Conservation (phyloP, 164 flowering plant genomes). For the Annona squamosa region DNA sequence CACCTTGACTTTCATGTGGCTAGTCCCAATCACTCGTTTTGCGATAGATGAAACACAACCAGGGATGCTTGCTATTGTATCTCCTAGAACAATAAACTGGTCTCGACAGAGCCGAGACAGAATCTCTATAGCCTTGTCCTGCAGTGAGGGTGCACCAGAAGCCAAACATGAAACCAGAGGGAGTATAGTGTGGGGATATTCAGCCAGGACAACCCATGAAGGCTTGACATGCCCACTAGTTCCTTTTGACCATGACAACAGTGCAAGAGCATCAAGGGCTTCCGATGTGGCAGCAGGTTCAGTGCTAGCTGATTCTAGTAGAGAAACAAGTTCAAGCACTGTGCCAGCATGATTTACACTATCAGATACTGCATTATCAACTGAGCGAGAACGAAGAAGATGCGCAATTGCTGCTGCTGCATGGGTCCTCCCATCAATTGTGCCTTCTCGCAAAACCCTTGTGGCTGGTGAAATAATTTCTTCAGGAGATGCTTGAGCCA, state of each 20-base stretch:
- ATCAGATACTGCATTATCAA: conserved; percentile 58
- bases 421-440: conserved; percentile 67
- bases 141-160: conserved; percentile 57
- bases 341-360: conserved; percentile 80
- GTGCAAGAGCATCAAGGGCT: conserved; percentile 85
- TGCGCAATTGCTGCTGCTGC: conserved; percentile 97
- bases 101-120: conserved; percentile 68
- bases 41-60: conserved; percentile 70
- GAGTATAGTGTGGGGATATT: conserved; percentile 54
- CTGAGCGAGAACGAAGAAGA: conserved; percentile 45
- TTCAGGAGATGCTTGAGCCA: conserved; percentile 62
- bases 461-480: conserved; percentile 80
- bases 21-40: conserved; percentile 59
- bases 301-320: conserved; percentile 51
- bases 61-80: conserved; percentile 41
- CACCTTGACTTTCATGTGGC: conserved; percentile 49
- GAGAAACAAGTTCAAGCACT: conserved; percentile 79
- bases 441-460: conserved; percentile 75
- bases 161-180: conserved; percentile 78
- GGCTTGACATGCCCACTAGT: conserved; percentile 54
- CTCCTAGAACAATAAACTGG: conserved; percentile 63
- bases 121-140: conserved; percentile 87
- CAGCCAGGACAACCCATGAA: conserved; percentile 84
- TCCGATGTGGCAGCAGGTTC: conserved; percentile 67
- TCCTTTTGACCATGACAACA: conserved; percentile 62